Conservation (phyloP, 2,329 filamentous ascomycete genomes). For the Stenocarpella maydis region DNA sequence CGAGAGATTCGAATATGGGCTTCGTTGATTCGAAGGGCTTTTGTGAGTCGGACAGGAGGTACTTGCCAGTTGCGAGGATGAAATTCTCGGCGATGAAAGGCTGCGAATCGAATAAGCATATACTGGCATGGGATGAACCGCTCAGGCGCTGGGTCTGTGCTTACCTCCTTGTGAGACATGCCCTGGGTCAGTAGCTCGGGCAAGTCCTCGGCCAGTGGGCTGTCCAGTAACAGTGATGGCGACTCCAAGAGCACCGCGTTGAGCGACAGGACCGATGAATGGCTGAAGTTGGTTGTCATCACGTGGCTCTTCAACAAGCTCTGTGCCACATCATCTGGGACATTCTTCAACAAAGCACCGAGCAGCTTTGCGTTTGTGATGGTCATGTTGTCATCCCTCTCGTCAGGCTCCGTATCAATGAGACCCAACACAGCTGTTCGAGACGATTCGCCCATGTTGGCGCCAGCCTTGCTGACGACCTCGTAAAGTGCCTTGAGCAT, state of each 20-base stretch:
- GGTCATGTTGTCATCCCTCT: conserved; percentile 78
- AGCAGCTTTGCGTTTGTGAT: conserved; percentile 92
- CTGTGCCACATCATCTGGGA: conserved; percentile 75
- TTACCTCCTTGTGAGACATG: conserved; percentile 78
- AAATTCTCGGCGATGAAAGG: conserved; percentile 88
- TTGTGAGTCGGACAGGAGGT: conserved; percentile 73
- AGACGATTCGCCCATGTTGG: conserved; percentile 93
- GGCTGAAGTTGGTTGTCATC: conserved; percentile 77
- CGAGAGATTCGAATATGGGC: conserved; percentile 80
- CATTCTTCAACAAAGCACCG: conserved; percentile 87
- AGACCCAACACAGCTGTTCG: conserved; percentile 84
- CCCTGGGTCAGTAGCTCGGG: conserved; percentile 81
- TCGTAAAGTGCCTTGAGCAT: conserved; percentile 98
- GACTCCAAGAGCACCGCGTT: conserved; percentile 90
- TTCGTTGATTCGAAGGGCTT: conserved; percentile 81
- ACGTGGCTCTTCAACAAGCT: conserved; percentile 73
- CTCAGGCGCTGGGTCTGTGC: conserved; percentile 43
- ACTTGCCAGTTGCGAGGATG: conserved; percentile 90
- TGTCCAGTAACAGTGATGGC: conserved; percentile 71
- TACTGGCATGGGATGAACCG: background rate
- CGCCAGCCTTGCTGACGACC: conserved; percentile 92
- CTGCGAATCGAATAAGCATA: conserved; percentile 49
- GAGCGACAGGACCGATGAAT: conserved; percentile 82
- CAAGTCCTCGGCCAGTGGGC: conserved; percentile 74
- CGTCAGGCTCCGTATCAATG: conserved; percentile 85